Evolutionary conservation across 768 basidiomycete species (phyloP).

Genomic region (Lactarius evosmus): DNA sequence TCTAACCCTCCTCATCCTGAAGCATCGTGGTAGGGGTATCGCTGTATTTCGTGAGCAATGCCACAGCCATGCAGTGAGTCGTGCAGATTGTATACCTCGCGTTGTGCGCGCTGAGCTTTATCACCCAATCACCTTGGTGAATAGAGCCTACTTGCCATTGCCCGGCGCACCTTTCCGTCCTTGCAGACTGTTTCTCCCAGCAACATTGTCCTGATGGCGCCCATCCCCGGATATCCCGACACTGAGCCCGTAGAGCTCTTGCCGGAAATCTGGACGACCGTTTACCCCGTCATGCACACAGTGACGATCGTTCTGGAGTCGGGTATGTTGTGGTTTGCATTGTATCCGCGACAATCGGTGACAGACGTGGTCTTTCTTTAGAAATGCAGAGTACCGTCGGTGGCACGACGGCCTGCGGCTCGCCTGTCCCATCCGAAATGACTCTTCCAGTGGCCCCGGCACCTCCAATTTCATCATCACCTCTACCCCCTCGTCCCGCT

Average conservation of each 20-base stretch:
- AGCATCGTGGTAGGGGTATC: constrained; percentile 1
- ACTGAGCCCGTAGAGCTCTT: constrained; percentile 4
- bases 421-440: background rate
- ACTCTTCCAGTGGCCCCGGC: background rate
- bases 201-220: background rate
- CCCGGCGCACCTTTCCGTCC: constrained; percentile 1
- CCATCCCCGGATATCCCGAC: background rate
- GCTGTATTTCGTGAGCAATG: background rate
- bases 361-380: background rate
- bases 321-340: background rate
- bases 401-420: no score
- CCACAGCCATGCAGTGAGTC: background rate
- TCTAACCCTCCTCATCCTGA: background rate
- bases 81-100: background rate
- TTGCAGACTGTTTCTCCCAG: background rate
- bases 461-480: background rate
- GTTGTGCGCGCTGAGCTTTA: background rate
- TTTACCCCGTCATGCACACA: background rate
- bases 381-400: background rate
- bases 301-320: constrained; percentile 9
- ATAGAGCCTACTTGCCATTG: constrained; percentile 2
- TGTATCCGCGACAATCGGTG: background rate
- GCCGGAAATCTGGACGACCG: background rate
- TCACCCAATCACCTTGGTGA: background rate
- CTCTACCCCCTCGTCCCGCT: background rate